Base-by-base conservation (phyloP, 495 filamentous ascomycete species). In the Stereocaulon alpinum region DNA sequence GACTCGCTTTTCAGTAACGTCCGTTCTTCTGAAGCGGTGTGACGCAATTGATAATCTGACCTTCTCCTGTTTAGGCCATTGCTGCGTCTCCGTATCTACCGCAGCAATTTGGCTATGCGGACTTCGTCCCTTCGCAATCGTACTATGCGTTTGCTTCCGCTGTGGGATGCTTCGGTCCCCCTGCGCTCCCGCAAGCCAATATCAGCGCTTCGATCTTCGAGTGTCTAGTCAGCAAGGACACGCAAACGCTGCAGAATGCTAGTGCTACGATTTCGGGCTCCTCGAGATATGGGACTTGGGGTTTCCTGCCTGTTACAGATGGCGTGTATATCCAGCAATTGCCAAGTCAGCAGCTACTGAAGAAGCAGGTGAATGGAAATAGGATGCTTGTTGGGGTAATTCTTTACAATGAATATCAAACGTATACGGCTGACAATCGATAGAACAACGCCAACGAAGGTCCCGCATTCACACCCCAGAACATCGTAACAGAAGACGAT, bases 301-400 rank as follows among this genome's bases (percentile, higher is more conserved):
- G 72, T 1, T 86, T 86, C 62, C 64, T 82, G 29, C 84, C 84
- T 9, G 84, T 86, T 3, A 80, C 81, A 2, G 85, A 88, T 60
- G 83, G 79, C 4, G 67, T 67, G 4, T 79, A 84, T 60, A 69
- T 86, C 56, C 71, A 72, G 48, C 71, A 80, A 22, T 70, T 71
- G 6, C 82, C 83, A 14, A 76, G 70, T 30, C 66, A 72, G 60
- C 80, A 85, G 64, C 70, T 86, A 10, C 59, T 69, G 6, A 59
- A 67, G 24, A 76, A 76, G 54, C 64, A 69, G 59, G 72, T 85
- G 12, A 82, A 80, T 60, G 82, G 82, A 7, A 65, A 73, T 22
- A 69, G 73, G 27, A 67, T 82, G 6, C 70, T 86, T 0, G 68
- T 74, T 10, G 79, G 79, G 18, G 75, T 77, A 72, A 55, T 70